Conservation (phyloP, 306 rosid genomes). For the Cicer chorassanicum region DNA sequence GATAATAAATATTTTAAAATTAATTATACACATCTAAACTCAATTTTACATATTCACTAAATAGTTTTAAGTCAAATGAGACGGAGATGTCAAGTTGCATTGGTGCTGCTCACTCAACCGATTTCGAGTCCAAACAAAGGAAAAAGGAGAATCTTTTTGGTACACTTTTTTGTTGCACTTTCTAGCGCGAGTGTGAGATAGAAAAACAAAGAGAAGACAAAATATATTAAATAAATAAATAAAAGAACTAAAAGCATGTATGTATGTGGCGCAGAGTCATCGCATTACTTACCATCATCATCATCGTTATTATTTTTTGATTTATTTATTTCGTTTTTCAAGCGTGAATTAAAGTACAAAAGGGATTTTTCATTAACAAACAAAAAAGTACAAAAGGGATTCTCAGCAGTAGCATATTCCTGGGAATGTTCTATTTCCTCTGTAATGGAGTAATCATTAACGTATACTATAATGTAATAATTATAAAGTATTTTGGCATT, state of each 20-base stretch:
- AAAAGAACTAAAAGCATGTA: not conserved
- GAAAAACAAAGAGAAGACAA: conserved; percentile 5
- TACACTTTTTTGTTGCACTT: conserved; percentile 43
- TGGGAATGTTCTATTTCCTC: conserved; percentile 59
- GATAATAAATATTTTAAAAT: no score
- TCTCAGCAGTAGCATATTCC: conserved; percentile 64
- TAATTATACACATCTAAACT: no score
- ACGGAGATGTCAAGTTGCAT: not conserved
- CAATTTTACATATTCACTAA: no score
- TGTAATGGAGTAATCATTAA: conserved; percentile 26
- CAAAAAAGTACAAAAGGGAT: conserved; percentile 36
- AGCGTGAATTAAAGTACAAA: conserved; percentile 38
- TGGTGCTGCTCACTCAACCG: not conserved
- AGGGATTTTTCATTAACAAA: conserved; percentile 2
- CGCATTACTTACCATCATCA: conserved; percentile 42
- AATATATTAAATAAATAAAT: not conserved
- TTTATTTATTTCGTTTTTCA: conserved; percentile 21
- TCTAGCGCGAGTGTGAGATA: conserved; percentile 47
- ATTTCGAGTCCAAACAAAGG: conserved; percentile 8
- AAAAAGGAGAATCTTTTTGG: conserved; percentile 33
- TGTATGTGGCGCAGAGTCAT: conserved; percentile 77
- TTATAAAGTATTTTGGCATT: not conserved
- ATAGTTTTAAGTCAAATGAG: not conserved
- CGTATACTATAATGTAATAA: conserved; percentile 1
- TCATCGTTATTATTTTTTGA: not conserved